phyloP scores from a whole-genome alignment of 2,329 filamentous ascomycete species.

The Incumbomyces delicatus region DNA sequence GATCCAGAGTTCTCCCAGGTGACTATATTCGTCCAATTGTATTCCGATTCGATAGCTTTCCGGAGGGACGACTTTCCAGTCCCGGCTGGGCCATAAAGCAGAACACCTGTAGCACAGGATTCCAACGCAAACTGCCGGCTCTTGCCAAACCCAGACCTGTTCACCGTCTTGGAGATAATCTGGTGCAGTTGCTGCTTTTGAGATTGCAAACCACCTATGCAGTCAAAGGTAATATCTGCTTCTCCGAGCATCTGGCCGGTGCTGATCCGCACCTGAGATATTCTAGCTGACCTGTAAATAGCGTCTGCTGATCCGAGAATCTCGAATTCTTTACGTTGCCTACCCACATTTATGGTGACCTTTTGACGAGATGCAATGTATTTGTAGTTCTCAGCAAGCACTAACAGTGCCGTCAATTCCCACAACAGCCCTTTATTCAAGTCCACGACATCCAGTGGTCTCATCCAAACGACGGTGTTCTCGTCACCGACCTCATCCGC shows the following conservation, averaged over 20 bases:
- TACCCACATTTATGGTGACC: slow-evolving; percentile 7
- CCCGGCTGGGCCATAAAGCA: slow-evolving; percentile 72
- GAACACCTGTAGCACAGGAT: slow-evolving; percentile 44
- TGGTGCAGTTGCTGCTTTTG: slow-evolving; percentile 12
- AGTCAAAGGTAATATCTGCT: background rate
- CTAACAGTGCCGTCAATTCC: slow-evolving; percentile 46
- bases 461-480: slow-evolving; percentile 50
- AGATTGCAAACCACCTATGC: slow-evolving; percentile 14
- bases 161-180: slow-evolving; percentile 10
- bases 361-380: slow-evolving; percentile 21
- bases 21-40: slow-evolving; percentile 62
- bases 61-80: slow-evolving; percentile 77
- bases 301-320: background rate
- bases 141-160: background rate
- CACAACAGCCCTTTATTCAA: slow-evolving; percentile 34
- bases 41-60: slow-evolving; percentile 50
- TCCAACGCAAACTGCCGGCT: slow-evolving; percentile 13
- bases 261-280: slow-evolving; percentile 2
- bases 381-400: slow-evolving; percentile 29
- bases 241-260: slow-evolving; percentile 3
- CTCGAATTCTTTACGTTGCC: slow-evolving; percentile 25
- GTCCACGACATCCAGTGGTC: slow-evolving; percentile 17
- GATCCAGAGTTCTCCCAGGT: slow-evolving; percentile 24
- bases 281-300: slow-evolving; percentile 2
- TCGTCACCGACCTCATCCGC: slow-evolving; percentile 41